Percentiles rank a stretch among this genome's conserved stretches.
Evolutionary conservation across 2,329 filamentous ascomycete species (phyloP).

Genomic region (Phyllosticta citrichinensis): DNA sequence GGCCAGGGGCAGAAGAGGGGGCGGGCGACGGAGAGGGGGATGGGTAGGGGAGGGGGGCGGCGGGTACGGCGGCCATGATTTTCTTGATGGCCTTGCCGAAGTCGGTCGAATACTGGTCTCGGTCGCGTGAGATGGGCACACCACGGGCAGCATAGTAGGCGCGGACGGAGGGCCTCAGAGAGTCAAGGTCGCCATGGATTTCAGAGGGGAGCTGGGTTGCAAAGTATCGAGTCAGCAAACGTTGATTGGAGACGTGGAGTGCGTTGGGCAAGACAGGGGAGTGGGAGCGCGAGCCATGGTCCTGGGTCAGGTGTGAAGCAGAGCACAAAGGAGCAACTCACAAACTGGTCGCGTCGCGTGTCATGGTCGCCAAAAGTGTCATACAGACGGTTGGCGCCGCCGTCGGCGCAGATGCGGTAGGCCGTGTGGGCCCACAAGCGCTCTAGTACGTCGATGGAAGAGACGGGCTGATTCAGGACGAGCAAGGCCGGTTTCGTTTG

Average conservation of each 20-base stretch:
- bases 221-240: not conserved
- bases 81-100: conserved; percentile 70
- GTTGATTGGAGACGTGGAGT: not conserved
- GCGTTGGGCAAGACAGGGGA: conserved; percentile 23
- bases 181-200: conserved; percentile 90
- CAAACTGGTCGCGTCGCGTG: conserved; percentile 18
- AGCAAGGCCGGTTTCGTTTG: conserved; percentile 24
- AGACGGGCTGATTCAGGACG: conserved; percentile 36
- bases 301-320: not conserved
- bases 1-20: conserved; percentile 3
- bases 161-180: conserved; percentile 52
- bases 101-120: conserved; percentile 83
- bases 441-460: conserved; percentile 39
- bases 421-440: conserved; percentile 44
- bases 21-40: conserved; percentile 13
- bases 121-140: conserved; percentile 45
- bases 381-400: conserved; percentile 71
- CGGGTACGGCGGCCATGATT: conserved; percentile 32
- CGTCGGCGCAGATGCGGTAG: conserved; percentile 74
- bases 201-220: conserved; percentile 35
- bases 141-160: conserved; percentile 54
- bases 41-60: conserved; percentile 20
- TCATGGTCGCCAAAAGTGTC: conserved; percentile 32
- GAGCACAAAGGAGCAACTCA: conserved; percentile 14
- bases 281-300: not conserved